Conservation (phyloP, 1,284 basidiomycete species). For the Peniophora sp. region DNA sequence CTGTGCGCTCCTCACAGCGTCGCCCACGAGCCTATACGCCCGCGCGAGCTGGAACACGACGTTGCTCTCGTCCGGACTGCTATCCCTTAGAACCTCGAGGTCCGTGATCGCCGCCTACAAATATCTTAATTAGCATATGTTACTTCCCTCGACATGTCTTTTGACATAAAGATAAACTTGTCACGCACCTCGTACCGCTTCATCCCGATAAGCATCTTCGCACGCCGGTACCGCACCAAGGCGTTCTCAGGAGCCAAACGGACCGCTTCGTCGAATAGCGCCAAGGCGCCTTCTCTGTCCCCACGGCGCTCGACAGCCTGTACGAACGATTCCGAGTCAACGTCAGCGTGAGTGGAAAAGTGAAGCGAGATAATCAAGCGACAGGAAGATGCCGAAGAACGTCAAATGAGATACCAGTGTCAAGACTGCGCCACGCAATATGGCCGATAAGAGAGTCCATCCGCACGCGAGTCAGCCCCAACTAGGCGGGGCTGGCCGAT, state of each 20-base stretch:
- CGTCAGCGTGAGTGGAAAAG: conserved; percentile 16
- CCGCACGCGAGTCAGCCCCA: too few relatives aligned
- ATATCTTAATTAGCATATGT: conserved; percentile 16
- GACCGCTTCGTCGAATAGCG: conserved; percentile 74
- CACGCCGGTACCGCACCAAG: conserved; percentile 84
- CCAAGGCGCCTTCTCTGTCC: conserved; percentile 66
- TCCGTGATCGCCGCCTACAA: conserved; percentile 70
- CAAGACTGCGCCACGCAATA: too few relatives aligned
- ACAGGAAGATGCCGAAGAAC: too few relatives aligned
- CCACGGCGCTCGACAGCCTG: conserved; percentile 81
- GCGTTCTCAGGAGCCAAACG: conserved; percentile 74
- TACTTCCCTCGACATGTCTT: neutral
- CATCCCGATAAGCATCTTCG: conserved; percentile 79
- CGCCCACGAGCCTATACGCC: conserved; percentile 74
- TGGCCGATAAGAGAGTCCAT: too few relatives aligned
- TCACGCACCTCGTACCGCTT: conserved; percentile 72
- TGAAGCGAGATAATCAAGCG: too few relatives aligned
- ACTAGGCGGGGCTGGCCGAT: too few relatives aligned
- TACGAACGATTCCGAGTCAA: conserved; percentile 5
- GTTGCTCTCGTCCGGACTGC: conserved; percentile 89
- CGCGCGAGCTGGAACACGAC: conserved; percentile 93
- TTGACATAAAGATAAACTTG: conserved; percentile 1
- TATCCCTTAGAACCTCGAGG: conserved; percentile 69
- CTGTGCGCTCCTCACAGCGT: conserved; percentile 72
- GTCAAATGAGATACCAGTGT: too few relatives aligned